A percentile compares a stretch with the other conserved stretches of the same genome.
phyloP scores from a whole-genome alignment of 495 filamentous ascomycete genomes.

The Penicillium steckii region DNA sequence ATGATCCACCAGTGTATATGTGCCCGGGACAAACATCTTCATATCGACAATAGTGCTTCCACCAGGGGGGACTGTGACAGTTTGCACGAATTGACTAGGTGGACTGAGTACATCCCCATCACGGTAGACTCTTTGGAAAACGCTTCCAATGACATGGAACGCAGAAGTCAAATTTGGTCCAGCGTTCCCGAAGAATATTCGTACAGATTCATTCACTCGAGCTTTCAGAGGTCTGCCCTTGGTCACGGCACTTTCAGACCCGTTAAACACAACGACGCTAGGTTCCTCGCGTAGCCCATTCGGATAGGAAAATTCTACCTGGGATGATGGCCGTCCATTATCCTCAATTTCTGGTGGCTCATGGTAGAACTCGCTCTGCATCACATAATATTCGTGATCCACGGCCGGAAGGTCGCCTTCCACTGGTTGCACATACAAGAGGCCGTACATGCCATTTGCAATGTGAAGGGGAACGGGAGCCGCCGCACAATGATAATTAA shows the following conservation, averaged over 20 bases:
- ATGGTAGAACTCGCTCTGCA: constrained; percentile 27
- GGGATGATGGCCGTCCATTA: constrained; percentile 5
- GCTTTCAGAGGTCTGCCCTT: constrained; percentile 16
- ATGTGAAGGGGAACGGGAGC: constrained; percentile 22
- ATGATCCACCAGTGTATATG: constrained; percentile 22
- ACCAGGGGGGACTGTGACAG: constrained; percentile 11
- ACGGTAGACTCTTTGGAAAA: constrained; percentile 13
- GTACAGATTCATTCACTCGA: constrained; percentile 9
- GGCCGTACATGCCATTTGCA: constrained; percentile 23
- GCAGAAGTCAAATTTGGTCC: constrained; percentile 21
- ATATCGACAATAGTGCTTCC: constrained; percentile 17
- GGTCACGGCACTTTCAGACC: constrained; percentile 12
- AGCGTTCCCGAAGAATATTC: constrained; percentile 19
- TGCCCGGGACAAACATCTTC: constrained; percentile 18
- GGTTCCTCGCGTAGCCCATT: constrained; percentile 20
- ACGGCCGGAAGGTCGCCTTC: constrained; percentile 15
- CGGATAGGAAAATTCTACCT: constrained; percentile 16
- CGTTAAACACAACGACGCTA: constrained; percentile 19
- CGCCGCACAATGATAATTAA: constrained; percentile 19
- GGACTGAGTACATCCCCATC: constrained; percentile 19
- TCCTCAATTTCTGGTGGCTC: constrained; percentile 19
- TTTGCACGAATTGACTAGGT: constrained; percentile 12
- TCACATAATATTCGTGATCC: constrained; percentile 24
- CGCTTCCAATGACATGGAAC: constrained; percentile 23
- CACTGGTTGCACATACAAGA: neutral